Evolutionary conservation across 106 monocot genomes (phyloP).

Genomic region (Dactylorhiza incarnata): DNA sequence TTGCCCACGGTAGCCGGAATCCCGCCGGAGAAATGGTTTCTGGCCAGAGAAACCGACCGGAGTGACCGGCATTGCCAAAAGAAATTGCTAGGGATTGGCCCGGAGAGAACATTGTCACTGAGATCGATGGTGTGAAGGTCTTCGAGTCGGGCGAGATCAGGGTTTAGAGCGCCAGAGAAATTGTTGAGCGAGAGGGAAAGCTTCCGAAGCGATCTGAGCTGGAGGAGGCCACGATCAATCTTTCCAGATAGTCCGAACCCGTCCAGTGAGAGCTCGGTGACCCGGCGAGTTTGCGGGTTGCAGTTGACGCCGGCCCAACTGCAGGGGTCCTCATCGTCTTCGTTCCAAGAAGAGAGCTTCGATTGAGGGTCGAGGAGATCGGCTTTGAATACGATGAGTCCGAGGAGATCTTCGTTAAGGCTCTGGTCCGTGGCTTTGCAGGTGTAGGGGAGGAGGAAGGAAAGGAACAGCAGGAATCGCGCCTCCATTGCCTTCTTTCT

Average conservation of each 20-base stretch:
- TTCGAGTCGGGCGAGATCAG: slow-evolving; percentile 33
- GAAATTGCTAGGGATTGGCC: slow-evolving; percentile 40
- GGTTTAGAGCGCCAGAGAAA: slow-evolving; percentile 56
- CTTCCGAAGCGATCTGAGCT: slow-evolving; percentile 45
- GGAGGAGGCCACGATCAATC: slow-evolving; percentile 74
- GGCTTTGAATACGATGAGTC: slow-evolving; percentile 90
- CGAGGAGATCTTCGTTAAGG: slow-evolving; percentile 91
- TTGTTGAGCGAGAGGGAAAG: slow-evolving; percentile 74
- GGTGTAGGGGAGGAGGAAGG: slow-evolving; percentile 5
- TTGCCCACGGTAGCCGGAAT: slow-evolving; percentile 41
- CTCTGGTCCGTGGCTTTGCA: slow-evolving; percentile 13
- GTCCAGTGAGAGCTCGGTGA: slow-evolving; percentile 44
- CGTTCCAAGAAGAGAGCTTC: slow-evolving; percentile 78
- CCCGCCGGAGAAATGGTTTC: slow-evolving; percentile 31
- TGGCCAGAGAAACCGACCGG: slow-evolving; percentile 34
- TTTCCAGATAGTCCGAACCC: slow-evolving; percentile 69
- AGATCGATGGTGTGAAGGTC: slow-evolving; percentile 45
- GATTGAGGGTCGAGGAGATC: slow-evolving; percentile 55
- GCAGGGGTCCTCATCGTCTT: slow-evolving; percentile 70
- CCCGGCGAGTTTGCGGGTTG: slow-evolving; percentile 40
- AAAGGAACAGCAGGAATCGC: slow-evolving; percentile 10
- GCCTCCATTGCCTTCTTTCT: background rate
- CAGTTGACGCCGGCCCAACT: slow-evolving; percentile 60
- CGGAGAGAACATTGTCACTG: slow-evolving; percentile 59
- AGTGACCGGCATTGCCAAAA: slow-evolving; percentile 53